Percentiles rank a stretch among this genome's conserved stretches.
Conservation (phyloP, 1,284 basidiomycete genomes). For the Pholiota adiposa region DNA sequence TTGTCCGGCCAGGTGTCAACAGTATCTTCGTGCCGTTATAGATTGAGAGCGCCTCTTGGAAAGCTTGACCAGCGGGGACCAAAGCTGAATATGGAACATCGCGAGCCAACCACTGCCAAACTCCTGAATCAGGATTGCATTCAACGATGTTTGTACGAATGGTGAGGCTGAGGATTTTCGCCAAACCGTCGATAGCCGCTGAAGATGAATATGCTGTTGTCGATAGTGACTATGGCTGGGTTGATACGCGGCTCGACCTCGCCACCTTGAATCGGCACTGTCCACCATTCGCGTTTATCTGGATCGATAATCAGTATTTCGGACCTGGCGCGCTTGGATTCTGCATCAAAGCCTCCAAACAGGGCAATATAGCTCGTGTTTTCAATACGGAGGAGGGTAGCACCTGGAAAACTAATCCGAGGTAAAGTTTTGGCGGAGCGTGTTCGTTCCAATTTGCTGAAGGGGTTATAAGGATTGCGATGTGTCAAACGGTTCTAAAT, state of each 20-base stretch:
- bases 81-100: conserved; percentile 15
- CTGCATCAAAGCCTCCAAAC: conserved; percentile 28
- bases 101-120: conserved; percentile 13
- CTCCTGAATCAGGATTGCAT: neutral
- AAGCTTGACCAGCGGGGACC: neutral
- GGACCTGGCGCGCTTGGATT: conserved; percentile 6
- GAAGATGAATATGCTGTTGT: conserved; percentile 30
- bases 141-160: conserved; percentile 15
- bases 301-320: conserved; percentile 27
- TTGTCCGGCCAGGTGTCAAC: conserved; percentile 22
- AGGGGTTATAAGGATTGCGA: conserved; percentile 28
- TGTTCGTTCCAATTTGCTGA: neutral
- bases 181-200: conserved; percentile 26
- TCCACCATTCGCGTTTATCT: conserved; percentile 26
- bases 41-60: conserved; percentile 23
- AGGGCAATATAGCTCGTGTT: conserved; percentile 24
- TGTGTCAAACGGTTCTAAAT: conserved; percentile 35
- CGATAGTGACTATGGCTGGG: conserved; percentile 25
- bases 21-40: conserved; percentile 31
- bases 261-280: conserved; percentile 18
- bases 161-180: conserved; percentile 3
- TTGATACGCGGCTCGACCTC: conserved; percentile 18
- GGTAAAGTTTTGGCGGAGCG: conserved; percentile 23
- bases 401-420: conserved; percentile 31
- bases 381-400: conserved; percentile 19